phyloP scores from a whole-genome alignment of 1,284 basidiomycete genomes.

The Cronartium quercuum region DNA sequence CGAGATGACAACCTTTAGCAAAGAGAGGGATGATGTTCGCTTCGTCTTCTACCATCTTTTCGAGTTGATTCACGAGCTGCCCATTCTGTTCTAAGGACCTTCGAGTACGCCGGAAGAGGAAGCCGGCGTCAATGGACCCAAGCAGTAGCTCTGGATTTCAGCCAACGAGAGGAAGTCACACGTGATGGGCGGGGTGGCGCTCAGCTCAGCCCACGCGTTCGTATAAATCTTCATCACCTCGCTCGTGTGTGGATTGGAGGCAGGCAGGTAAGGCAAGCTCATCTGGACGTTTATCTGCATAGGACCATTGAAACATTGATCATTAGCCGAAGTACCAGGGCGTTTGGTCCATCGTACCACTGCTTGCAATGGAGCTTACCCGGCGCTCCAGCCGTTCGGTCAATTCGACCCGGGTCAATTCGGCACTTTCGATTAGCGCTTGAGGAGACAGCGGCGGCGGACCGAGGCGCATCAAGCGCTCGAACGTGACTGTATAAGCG shows the following conservation, averaged over 20 bases:
- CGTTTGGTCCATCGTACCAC: conserved; percentile 83
- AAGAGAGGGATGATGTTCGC: conserved; percentile 29
- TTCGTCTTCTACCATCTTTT: conserved; percentile 28
- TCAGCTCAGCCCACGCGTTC: conserved; percentile 1
- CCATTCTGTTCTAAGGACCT: conserved; percentile 13
- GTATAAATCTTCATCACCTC: conserved; percentile 28
- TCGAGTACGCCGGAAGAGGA: not conserved
- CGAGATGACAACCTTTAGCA: conserved; percentile 7
- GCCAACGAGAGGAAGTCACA: not conserved
- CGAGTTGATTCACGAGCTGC: not conserved
- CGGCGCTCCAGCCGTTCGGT: conserved; percentile 15
- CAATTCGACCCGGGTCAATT: conserved; percentile 26
- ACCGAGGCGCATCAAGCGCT: conserved; percentile 27
- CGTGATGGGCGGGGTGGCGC: conserved; percentile 18
- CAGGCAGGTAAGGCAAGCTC: conserved; percentile 23
- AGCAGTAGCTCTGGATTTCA: not conserved
- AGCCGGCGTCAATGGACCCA: not conserved
- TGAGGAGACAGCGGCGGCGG: conserved; percentile 13
- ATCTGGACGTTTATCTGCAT: conserved; percentile 54
- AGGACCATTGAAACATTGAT: conserved; percentile 90
- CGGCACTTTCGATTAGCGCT: conserved; percentile 10
- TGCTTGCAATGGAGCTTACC: conserved; percentile 53
- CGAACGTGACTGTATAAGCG: conserved; percentile 17
- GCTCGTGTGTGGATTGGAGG: conserved; percentile 35
- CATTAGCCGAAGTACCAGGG: conserved; percentile 86